phyloP scores from a whole-genome alignment of 1,284 basidiomycete species.

The Cystobasidium sp. region DNA sequence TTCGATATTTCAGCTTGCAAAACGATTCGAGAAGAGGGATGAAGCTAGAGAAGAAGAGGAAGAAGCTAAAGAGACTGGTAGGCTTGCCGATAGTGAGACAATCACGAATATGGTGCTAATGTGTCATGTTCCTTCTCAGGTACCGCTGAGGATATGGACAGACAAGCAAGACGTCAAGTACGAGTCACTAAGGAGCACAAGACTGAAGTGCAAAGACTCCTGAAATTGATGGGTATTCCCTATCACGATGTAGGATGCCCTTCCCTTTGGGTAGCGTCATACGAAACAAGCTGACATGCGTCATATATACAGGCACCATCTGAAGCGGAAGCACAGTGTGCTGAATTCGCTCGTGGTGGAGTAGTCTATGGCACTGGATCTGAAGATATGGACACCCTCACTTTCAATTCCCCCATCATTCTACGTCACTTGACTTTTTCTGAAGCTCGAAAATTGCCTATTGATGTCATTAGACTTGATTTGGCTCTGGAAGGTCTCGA shows the following conservation, averaged over 20 bases:
- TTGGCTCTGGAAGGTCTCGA: constrained; percentile 83
- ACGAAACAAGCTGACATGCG: neutral
- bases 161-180: constrained; percentile 86
- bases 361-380: constrained; percentile 88
- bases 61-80: constrained; percentile 92
- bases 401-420: constrained; percentile 88
- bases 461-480: constrained; percentile 85
- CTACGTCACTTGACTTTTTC: constrained; percentile 96
- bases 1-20: constrained; percentile 69
- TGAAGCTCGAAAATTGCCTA: constrained; percentile 98
- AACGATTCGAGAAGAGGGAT: constrained; percentile 86
- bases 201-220: constrained; percentile 85
- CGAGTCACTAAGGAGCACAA: constrained; percentile 96
- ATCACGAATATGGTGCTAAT: neutral
- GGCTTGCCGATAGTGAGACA: constrained; percentile 43
- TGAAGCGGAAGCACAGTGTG: constrained; percentile 98
- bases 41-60: constrained; percentile 93
- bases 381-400: constrained; percentile 99
- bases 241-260: too few relatives aligned
- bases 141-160: constrained; percentile 89
- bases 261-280: too few relatives aligned
- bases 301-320: constrained; percentile 76
- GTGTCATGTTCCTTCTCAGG: constrained; percentile 57
- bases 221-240: constrained; percentile 96
- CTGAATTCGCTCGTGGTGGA: constrained; percentile 91